phyloP scores from a whole-genome alignment of 805 yeast species.

The Candida incommunis region DNA sequence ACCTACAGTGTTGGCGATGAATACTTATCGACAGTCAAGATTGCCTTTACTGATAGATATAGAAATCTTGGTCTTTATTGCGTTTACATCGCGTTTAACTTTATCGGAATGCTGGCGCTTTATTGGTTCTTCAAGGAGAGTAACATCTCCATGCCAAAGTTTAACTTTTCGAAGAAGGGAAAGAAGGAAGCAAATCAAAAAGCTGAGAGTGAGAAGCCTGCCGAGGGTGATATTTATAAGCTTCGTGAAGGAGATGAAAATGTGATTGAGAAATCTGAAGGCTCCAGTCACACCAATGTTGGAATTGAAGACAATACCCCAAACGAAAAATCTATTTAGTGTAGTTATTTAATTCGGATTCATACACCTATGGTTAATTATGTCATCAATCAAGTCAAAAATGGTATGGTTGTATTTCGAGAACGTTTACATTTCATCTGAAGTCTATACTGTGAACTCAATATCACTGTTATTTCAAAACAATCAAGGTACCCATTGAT shows the following conservation, averaged over 20 bases:
- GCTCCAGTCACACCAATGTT: not conserved
- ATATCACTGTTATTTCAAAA: no score
- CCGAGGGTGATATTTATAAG: conserved; percentile 3
- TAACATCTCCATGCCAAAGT: conserved; percentile 4
- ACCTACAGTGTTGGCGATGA: conserved; percentile 26
- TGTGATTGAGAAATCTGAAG: not conserved
- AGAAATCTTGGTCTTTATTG: conserved; percentile 51
- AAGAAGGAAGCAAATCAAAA: conserved; percentile 1
- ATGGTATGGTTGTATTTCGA: no score
- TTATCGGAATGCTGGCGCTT: conserved; percentile 16
- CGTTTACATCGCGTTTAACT: conserved; percentile 45
- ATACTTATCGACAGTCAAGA: conserved; percentile 29
- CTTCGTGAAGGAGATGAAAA: conserved; percentile 8
- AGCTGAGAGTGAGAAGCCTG: conserved; percentile 3
- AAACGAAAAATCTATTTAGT: no score
- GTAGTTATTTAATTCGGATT: no score
- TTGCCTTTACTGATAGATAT: conserved; percentile 40
- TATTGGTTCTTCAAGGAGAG: conserved; percentile 19
- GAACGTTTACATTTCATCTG: no score
- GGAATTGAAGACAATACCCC: no score
- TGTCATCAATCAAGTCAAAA: no score
- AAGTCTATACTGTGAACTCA: no score
- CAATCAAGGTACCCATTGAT: no score
- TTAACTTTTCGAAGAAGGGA: not conserved
- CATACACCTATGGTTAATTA: no score